Conservation (phyloP, 2,329 filamentous ascomycete species). For the Ascochyta lentis region DNA sequence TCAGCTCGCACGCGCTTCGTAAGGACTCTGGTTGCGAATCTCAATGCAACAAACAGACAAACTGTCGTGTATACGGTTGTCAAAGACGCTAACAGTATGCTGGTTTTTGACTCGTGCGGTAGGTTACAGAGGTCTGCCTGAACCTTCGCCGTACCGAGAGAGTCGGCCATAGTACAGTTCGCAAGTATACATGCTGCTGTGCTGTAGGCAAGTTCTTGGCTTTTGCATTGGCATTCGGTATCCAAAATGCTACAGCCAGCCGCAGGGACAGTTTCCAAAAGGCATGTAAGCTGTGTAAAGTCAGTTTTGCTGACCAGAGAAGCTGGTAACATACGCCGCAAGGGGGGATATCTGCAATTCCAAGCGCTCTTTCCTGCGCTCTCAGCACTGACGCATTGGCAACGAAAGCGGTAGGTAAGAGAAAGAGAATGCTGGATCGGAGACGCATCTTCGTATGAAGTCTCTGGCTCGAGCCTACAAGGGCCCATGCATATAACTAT, state of each 20-base stretch:
- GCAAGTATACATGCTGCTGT: conserved; percentile 24
- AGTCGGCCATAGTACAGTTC: conserved; percentile 33
- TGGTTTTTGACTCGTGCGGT: conserved; percentile 21
- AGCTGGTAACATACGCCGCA: conserved; percentile 3
- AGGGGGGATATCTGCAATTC: conserved; percentile 6
- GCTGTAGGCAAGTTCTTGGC: conserved; percentile 14
- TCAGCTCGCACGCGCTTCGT: conserved; percentile 25
- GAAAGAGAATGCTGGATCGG: background rate
- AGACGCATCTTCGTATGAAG: background rate
- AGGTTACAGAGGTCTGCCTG: conserved; percentile 31
- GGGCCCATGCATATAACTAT: background rate
- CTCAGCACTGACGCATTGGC: background rate
- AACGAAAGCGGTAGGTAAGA: background rate
- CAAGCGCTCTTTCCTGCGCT: conserved; percentile 1
- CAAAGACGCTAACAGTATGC: conserved; percentile 15
- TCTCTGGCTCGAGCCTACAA: background rate
- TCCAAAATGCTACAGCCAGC: conserved; percentile 22
- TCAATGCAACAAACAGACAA: conserved; percentile 19
- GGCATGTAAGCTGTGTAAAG: background rate
- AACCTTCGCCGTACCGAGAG: conserved; percentile 26
- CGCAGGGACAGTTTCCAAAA: conserved; percentile 9
- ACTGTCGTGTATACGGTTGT: conserved; percentile 23
- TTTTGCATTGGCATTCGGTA: conserved; percentile 24
- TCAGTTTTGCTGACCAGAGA: background rate
- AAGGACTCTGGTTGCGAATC: conserved; percentile 24